phyloP scores from a whole-genome alignment of 2,329 filamentous ascomycete species.

The Colletotrichum abscissum region DNA sequence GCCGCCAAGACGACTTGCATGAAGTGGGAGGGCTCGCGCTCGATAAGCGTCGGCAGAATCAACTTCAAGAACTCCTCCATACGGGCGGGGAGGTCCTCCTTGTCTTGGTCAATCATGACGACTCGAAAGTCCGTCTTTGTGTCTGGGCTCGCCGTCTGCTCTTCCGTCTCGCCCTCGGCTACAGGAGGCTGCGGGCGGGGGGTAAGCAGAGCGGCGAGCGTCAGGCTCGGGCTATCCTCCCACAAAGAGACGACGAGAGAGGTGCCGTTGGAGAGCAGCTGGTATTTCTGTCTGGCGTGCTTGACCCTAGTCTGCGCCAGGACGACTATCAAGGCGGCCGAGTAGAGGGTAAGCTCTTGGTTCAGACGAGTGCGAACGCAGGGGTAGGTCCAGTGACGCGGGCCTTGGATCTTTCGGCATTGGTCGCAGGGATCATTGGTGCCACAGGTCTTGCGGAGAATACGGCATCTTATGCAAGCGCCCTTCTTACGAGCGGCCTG shows the following conservation, averaged over 20 bases:
- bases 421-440: constrained; percentile 71
- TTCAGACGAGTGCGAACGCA: constrained; percentile 72
- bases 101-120: constrained; percentile 71
- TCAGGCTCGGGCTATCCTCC: constrained; percentile 35
- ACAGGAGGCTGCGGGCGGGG: constrained; percentile 18
- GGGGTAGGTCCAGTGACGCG: constrained; percentile 73
- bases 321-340: constrained; percentile 72
- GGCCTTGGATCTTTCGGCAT: constrained; percentile 71
- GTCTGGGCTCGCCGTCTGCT: constrained; percentile 33
- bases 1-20: constrained; percentile 68
- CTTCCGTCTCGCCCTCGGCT: background rate
- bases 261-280: constrained; percentile 60
- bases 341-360: constrained; percentile 72
- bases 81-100: constrained; percentile 68
- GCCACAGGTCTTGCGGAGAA: constrained; percentile 75
- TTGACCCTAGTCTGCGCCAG: constrained; percentile 71
- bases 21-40: constrained; percentile 69
- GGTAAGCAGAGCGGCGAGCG: constrained; percentile 34
- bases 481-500: constrained; percentile 73
- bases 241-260: constrained; percentile 34
- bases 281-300: constrained; percentile 60
- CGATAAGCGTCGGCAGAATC: constrained; percentile 67
- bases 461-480: constrained; percentile 74
- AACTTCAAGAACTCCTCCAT: constrained; percentile 71
- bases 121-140: constrained; percentile 42